phyloP scores from a whole-genome alignment of 306 rosid genomes.

The Cucurbita argyrosperma region DNA sequence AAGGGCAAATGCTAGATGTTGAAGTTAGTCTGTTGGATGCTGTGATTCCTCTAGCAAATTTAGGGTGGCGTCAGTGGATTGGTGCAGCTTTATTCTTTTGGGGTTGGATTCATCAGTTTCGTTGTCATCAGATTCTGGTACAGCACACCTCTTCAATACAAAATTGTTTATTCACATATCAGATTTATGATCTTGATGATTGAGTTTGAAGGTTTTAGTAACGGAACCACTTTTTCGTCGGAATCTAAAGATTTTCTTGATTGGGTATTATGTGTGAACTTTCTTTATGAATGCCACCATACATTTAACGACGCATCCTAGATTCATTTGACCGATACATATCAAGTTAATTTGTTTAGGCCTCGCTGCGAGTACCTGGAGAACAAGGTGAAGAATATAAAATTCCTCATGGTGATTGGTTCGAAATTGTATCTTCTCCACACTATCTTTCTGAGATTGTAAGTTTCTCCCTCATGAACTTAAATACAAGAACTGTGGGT shows the following conservation, averaged over 20 bases:
- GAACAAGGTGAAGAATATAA: slow-evolving; percentile 43
- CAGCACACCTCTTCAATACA: slow-evolving; percentile 14
- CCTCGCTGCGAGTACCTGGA: slow-evolving; percentile 42
- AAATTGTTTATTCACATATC: background rate
- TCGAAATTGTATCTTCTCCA: slow-evolving; percentile 63
- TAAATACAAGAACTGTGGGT: background rate
- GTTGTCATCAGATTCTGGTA: slow-evolving; percentile 81
- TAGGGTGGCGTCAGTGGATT: slow-evolving; percentile 65
- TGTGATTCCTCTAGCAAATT: slow-evolving; percentile 40
- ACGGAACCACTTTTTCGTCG: background rate
- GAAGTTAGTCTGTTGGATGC: slow-evolving; percentile 41
- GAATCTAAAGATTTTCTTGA: background rate
- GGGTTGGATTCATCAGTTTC: slow-evolving; percentile 81
- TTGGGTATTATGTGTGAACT: background rate
- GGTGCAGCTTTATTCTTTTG: slow-evolving; percentile 57
- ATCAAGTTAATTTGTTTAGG: slow-evolving; percentile 26
- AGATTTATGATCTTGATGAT: background rate
- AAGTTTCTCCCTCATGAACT: slow-evolving; percentile 17
- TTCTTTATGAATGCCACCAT: background rate
- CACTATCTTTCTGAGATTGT: slow-evolving; percentile 90
- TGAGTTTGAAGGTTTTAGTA: background rate
- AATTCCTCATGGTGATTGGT: slow-evolving; percentile 86
- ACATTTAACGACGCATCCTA: background rate
- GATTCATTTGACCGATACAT: background rate
- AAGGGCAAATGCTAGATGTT: slow-evolving; percentile 34